Base-by-base conservation (phyloP, 2,329 filamentous ascomycete genomes). In the Karstenula rhodostoma region DNA sequence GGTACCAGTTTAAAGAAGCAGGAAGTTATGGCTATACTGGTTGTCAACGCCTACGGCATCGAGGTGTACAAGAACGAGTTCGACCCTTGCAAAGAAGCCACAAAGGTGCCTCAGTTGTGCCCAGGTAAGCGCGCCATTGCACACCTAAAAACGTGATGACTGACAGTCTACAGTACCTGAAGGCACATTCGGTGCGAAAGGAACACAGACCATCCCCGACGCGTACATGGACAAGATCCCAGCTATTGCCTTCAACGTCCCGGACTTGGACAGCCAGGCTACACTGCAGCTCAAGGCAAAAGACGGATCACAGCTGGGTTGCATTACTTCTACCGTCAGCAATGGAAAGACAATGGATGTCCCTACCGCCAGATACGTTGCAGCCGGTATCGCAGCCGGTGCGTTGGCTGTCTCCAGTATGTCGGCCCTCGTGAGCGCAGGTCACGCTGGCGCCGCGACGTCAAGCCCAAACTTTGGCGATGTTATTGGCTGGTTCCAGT, bases 401-500 rank as follows among this genome's bases (percentile, higher is more conserved):
- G 94, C 95, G 13, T 81, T 97, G 8, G 80, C 90, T 4, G 79
- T 96, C 43, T 88, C 89, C 10, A 92, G 92, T 19, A 78, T 91
- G 7, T 89, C 90, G 27, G 91, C 93, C 32, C 79, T 90, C 19
- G 86, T 85, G 12, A 81, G 80, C 40, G 84, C 81, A 55, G 85
- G 85, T 37, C 81, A 81, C 37, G 78, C 78, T 19, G 80, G 80
- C 48, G 83, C 82, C 19, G 84, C 87, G 2, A 85, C 90, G 12
- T 83, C 89, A 43, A 95, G 92, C 69, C 95, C 95, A 27, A 92
- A 90, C 56, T 97, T 98, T 75, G 85, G 85, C 47, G 92, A 97
- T 73, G 89, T 96, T 50, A 86, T 97, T 67, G 89, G 90, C 63
- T 96, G 92, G 87, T 97, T 98, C 78, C 94, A 98, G 79, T 90